phyloP scores from a whole-genome alignment of 176 grass and related monocot genomes.

The Puya raimondii region DNA sequence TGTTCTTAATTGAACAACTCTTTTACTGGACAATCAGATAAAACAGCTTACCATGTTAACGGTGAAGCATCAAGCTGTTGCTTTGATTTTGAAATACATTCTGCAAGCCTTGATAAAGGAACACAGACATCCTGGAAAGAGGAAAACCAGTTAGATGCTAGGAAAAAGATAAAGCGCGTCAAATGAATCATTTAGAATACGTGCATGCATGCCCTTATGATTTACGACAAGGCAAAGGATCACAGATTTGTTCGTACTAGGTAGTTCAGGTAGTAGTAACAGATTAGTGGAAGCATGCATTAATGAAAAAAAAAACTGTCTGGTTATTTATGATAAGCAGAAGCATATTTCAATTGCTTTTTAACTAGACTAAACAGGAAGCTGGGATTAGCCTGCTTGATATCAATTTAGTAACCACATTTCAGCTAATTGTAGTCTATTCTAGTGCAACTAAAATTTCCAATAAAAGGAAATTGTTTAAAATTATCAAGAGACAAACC shows the following conservation, averaged over 20 bases:
- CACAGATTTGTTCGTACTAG: no score
- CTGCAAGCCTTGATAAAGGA: slow-evolving; percentile 89
- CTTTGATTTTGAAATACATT: slow-evolving; percentile 94
- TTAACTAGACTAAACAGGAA: no score
- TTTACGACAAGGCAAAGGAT: no score
- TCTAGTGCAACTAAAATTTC: not conserved
- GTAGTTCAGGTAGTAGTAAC: no score
- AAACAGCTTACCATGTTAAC: slow-evolving; percentile 62
- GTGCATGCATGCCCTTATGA: no score
- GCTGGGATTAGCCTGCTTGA: no score
- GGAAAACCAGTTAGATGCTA: slow-evolving; percentile 9
- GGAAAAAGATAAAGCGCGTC: not conserved
- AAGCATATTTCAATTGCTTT: no score
- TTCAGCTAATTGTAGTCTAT: not conserved
- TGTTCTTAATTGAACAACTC: not conserved
- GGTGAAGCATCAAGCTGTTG: slow-evolving; percentile 69
- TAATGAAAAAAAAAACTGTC: no score
- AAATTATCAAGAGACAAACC: slow-evolving; percentile 52
- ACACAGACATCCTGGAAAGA: slow-evolving; percentile 80
- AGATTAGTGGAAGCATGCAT: no score
- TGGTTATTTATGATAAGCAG: no score
- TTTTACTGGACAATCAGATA: slow-evolving; percentile 19
- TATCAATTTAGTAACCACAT: no score
- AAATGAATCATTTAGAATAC: no score
- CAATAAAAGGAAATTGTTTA: not conserved